Evolutionary conservation across 768 basidiomycete genomes (phyloP).

Genomic region (Podaxis sp.): DNA sequence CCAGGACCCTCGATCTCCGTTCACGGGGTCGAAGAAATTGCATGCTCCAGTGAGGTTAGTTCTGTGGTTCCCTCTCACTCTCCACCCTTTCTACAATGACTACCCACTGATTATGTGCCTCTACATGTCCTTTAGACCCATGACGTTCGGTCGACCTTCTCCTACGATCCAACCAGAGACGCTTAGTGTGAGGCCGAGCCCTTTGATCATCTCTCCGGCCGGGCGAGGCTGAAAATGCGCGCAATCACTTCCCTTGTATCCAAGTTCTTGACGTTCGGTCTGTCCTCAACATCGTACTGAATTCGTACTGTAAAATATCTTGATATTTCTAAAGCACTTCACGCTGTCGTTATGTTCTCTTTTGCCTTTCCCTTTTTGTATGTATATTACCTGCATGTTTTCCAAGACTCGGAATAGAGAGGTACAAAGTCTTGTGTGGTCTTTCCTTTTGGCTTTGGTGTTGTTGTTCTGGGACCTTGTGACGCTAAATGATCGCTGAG

Average conservation of each 20-base stretch:
- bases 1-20: slow-evolving; percentile 13
- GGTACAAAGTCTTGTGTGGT: not conserved
- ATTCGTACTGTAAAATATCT: not conserved
- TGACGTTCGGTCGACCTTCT: slow-evolving; percentile 21
- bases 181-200: not conserved
- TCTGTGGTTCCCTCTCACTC: not conserved
- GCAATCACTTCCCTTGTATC: not conserved
- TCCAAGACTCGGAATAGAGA: not conserved
- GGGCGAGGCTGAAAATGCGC: not conserved
- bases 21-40: not conserved
- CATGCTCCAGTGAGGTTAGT: slow-evolving; percentile 1
- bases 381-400: not conserved
- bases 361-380: not conserved
- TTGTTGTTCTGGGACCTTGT: not conserved
- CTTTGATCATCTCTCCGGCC: not conserved
- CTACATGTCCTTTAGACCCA: slow-evolving; percentile 1
- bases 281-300: not conserved
- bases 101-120: not conserved
- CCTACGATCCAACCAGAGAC: slow-evolving; percentile 9
- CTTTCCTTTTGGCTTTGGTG: too few relatives aligned
- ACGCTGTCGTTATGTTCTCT: not conserved
- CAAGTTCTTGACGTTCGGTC: not conserved
- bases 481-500: not conserved
- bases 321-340: not conserved
- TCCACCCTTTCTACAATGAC: not conserved